Evolutionary conservation across 2,329 filamentous ascomycete species (phyloP).

Genomic region (Podosphaera leucotricha): DNA sequence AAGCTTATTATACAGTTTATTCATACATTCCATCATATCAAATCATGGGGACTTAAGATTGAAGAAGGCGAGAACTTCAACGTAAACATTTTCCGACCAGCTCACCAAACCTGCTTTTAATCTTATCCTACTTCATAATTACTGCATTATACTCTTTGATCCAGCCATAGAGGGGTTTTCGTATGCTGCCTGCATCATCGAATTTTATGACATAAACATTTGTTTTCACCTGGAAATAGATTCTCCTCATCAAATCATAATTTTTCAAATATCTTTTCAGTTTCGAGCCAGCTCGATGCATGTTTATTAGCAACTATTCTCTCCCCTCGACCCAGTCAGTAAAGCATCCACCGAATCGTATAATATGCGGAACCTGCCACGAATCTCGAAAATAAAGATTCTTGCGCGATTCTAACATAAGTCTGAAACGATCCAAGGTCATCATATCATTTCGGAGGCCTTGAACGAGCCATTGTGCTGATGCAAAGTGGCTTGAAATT

Average conservation of each 20-base stretch:
- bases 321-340: constrained; percentile 1
- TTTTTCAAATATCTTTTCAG: not conserved
- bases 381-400: not conserved
- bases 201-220: too few species aligned
- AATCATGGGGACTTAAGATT: too few species aligned
- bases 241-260: not conserved
- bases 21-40: too few species aligned
- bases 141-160: too few species aligned
- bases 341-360: constrained; percentile 1
- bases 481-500: constrained; percentile 1
- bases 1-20: too few species aligned
- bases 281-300: not conserved
- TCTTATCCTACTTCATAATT: too few species aligned
- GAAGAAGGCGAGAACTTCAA: too few species aligned
- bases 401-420: not conserved
- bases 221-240: too few species aligned
- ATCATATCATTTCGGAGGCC: constrained; percentile 1
- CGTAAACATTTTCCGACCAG: too few species aligned
- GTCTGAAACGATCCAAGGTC: not conserved
- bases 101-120: too few species aligned
- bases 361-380: not conserved
- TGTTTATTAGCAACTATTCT: not conserved
- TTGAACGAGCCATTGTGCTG: constrained; percentile 1
- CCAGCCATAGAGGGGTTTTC: too few species aligned
- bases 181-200: too few species aligned